Conservation (phyloP, 2,329 filamentous ascomycete genomes). For the Ambrosiella beaveri region DNA sequence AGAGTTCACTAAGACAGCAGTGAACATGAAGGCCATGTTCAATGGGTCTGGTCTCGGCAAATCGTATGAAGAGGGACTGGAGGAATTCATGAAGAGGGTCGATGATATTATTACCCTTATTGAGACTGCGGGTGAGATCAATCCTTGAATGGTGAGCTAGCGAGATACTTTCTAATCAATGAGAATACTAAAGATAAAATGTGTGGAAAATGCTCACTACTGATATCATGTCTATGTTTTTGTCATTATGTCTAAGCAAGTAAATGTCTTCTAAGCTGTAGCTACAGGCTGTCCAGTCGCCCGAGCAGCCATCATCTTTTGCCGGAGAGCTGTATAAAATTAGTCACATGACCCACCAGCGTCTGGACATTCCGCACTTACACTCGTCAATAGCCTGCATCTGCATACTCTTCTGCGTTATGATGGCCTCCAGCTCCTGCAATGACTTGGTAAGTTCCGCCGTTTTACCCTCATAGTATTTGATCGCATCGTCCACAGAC, state of each 20-base stretch:
- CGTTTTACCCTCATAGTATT: constrained; percentile 40
- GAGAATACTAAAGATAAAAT: background rate
- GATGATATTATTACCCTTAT: background rate
- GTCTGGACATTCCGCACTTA: constrained; percentile 19
- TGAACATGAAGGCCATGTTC: background rate
- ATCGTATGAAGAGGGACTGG: background rate
- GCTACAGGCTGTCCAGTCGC: constrained; percentile 3
- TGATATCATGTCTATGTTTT: background rate
- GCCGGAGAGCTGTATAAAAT: constrained; percentile 21
- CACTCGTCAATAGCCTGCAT: constrained; percentile 79
- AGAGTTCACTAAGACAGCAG: background rate
- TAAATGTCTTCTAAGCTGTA: background rate
- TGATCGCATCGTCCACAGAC: constrained; percentile 34
- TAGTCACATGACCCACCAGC: constrained; percentile 7
- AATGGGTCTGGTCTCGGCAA: background rate
- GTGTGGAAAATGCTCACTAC: background rate
- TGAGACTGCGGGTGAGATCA: background rate
- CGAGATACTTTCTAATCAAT: background rate
- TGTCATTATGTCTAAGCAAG: background rate
- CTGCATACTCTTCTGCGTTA: constrained; percentile 63
- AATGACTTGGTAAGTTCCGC: constrained; percentile 35
- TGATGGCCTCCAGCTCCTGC: constrained; percentile 38
- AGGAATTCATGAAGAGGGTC: background rate
- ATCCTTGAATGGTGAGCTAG: background rate
- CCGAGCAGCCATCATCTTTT: constrained; percentile 21